Percentiles rank a stretch among this genome's conserved stretches.
phyloP scores from a whole-genome alignment of 1,139 yeast species.

The Pichia sp. region DNA sequence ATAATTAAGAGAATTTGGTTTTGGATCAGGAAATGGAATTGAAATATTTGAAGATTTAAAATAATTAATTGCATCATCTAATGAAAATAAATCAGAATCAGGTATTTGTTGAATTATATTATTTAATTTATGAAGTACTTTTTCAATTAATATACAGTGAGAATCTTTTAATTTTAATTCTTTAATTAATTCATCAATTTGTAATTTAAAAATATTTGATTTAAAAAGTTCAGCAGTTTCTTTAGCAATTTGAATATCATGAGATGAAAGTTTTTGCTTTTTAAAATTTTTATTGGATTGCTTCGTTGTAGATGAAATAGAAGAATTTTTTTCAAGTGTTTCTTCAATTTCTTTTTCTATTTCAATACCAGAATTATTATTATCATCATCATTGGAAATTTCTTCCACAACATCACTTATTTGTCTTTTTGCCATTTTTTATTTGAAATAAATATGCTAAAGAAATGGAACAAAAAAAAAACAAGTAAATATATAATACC shows the following conservation, averaged over 20 bases:
- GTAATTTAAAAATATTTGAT: slow-evolving; percentile 88
- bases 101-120: slow-evolving; percentile 63
- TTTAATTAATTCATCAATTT: slow-evolving; percentile 81
- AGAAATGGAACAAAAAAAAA: no score
- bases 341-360: background rate
- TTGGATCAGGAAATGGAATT: slow-evolving; percentile 88
- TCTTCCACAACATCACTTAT: no score
- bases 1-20: slow-evolving; percentile 59
- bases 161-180: slow-evolving; percentile 72
- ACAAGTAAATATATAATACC: no score
- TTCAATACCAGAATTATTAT: no score
- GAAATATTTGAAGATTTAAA: slow-evolving; percentile 46
- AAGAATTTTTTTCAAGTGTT: background rate
- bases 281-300: slow-evolving; percentile 3
- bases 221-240: slow-evolving; percentile 93
- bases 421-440: no score
- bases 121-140: slow-evolving; percentile 69
- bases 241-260: slow-evolving; percentile 84
- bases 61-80: slow-evolving; percentile 45
- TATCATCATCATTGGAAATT: no score
- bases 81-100: slow-evolving; percentile 42
- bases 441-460: no score
- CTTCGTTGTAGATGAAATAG: slow-evolving; percentile 1
- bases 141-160: slow-evolving; percentile 62
- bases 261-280: slow-evolving; percentile 44